Percentiles rank a stretch among this genome's conserved stretches.
Evolutionary conservation across 306 rosid species (phyloP).

Genomic region (Prunus kanzakura): DNA sequence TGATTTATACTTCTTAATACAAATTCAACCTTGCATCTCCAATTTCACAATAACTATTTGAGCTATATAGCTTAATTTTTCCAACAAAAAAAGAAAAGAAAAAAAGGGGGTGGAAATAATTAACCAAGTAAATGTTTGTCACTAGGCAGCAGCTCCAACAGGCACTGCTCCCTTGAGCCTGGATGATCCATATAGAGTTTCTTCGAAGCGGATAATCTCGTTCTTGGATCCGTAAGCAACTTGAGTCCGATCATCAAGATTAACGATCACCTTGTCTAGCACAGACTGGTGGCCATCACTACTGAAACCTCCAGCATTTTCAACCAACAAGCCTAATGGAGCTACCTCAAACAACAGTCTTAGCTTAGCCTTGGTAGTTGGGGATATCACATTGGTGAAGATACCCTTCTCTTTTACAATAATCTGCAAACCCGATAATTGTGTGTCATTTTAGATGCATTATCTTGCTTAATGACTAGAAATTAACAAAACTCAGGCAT

Average conservation of each 20-base stretch:
- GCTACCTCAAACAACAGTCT: constrained; percentile 96
- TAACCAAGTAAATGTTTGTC: neutral
- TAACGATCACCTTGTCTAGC: constrained; percentile 71
- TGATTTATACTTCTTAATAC: constrained; percentile 1
- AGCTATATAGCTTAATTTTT: neutral
- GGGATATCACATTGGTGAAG: constrained; percentile 89
- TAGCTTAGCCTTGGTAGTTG: constrained; percentile 87
- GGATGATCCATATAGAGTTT: constrained; percentile 90
- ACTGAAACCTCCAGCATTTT: constrained; percentile 95
- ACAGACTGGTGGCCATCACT: constrained; percentile 85
- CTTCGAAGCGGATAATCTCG: constrained; percentile 93
- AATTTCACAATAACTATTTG: neutral
- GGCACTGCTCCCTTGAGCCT: constrained; percentile 89
- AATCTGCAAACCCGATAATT: constrained; percentile 41
- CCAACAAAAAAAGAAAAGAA: too few relatives aligned
- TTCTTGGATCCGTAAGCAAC: constrained; percentile 95
- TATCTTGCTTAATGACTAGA: neutral
- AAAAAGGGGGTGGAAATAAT: neutral
- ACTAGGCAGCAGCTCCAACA: constrained; percentile 79
- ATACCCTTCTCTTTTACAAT: constrained; percentile 94
- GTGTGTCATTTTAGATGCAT: neutral
- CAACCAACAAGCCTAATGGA: constrained; percentile 82
- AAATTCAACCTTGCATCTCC: constrained; percentile 19
- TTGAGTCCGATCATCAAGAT: constrained; percentile 86
- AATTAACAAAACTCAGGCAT: neutral